phyloP scores from a whole-genome alignment of 306 rosid genomes.

The Castanea mollissima region DNA sequence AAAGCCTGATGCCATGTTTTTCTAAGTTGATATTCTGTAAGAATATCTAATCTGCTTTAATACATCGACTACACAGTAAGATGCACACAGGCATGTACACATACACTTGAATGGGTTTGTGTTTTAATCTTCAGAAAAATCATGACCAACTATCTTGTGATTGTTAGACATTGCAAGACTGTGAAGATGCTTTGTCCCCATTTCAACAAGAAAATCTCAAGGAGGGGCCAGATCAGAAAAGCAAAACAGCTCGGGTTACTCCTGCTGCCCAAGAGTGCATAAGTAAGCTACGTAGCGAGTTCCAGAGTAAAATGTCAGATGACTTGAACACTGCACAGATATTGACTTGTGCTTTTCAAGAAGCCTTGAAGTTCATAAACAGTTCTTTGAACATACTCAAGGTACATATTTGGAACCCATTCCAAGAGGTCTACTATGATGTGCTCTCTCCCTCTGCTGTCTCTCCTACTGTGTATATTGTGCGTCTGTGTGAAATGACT shows the following conservation, averaged over 20 bases:
- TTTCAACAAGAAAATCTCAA: constrained; percentile 45
- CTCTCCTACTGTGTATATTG: neutral
- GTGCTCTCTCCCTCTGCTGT: neutral
- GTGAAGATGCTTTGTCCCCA: constrained; percentile 58
- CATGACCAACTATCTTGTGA: constrained; percentile 15
- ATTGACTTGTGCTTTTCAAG: constrained; percentile 82
- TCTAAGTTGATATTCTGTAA: neutral
- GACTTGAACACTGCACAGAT: constrained; percentile 88
- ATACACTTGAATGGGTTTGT: neutral
- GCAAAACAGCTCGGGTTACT: constrained; percentile 39
- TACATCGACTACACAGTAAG: neutral
- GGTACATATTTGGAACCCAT: constrained; percentile 39
- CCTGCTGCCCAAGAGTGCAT: constrained; percentile 68
- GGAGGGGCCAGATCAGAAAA: constrained; percentile 40
- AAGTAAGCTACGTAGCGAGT: constrained; percentile 56
- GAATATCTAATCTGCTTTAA: constrained; percentile 2
- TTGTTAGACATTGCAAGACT: constrained; percentile 85
- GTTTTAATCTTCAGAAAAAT: constrained; percentile 1
- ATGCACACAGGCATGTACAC: neutral
- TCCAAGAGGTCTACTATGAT: neutral
- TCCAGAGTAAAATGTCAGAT: constrained; percentile 82
- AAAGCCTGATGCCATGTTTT: neutral
- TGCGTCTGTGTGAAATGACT: neutral
- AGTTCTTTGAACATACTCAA: constrained; percentile 62
- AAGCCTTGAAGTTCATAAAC: constrained; percentile 73